These are phyloP conservation scores for Pulveroboletus frians DNA, from an alignment of 768 basidiomycete species.

Conservation along the genomic window DNA sequence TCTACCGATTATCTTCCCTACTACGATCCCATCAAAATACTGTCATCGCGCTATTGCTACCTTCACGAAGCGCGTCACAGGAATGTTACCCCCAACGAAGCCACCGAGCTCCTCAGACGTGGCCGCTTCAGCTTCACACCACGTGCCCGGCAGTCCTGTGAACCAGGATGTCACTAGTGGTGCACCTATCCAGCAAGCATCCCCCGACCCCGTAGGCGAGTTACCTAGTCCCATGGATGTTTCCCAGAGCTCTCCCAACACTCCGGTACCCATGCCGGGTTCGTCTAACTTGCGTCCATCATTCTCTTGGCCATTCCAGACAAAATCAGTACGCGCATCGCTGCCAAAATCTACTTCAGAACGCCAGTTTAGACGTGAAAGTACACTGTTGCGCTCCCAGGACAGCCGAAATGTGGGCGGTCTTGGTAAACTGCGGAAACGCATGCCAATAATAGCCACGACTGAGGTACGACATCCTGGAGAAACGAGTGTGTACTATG, in stretches of 20 bases:
- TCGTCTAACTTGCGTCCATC: conserved; percentile 4
- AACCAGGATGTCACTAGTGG: neutral
- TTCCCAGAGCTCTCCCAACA: neutral
- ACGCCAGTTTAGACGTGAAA: neutral
- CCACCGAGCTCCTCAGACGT: conserved; percentile 10
- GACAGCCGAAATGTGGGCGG: conserved; percentile 18
- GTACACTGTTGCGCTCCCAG: neutral
- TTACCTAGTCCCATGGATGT: neutral
- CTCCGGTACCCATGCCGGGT: neutral
- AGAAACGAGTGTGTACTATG: conserved; percentile 51
- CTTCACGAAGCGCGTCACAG: conserved; percentile 65
- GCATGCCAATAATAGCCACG: conserved; percentile 6
- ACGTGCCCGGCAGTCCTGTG: conserved; percentile 1
- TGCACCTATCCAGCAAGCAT: neutral
- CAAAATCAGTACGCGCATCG: conserved; percentile 10
- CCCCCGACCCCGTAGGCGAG: neutral
- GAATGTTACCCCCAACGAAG: conserved; percentile 29
- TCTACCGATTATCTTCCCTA: conserved; percentile 67
- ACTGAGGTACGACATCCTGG: conserved; percentile 46
- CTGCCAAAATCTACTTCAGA: conserved; percentile 17
- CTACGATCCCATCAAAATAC: conserved; percentile 74
- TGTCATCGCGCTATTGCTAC: conserved; percentile 74
- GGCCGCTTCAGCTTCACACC: neutral
- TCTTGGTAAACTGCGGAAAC: conserved; percentile 16
- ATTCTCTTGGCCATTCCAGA: conserved; percentile 14